These are phyloP conservation scores for Glycine tomentella DNA, from an alignment of 306 rosid species.

Conservation along the genomic window DNA sequence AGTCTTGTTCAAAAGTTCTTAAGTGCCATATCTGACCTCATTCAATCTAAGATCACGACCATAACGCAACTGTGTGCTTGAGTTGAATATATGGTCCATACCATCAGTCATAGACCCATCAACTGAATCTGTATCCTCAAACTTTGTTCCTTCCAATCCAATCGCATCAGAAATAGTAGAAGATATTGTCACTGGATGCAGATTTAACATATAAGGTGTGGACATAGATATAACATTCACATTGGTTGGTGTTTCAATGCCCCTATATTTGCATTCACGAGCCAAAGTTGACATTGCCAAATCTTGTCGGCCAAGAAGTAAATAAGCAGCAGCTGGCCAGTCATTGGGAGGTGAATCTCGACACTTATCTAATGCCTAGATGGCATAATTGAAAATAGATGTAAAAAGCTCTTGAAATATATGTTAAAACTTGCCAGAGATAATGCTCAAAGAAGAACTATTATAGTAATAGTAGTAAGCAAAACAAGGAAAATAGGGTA, in stretches of 20 bases:
- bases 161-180: conserved; percentile 90
- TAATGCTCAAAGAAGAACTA: conserved; percentile 12
- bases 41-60: conserved; percentile 95
- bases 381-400: conserved; percentile 47
- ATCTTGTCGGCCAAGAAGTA: conserved; percentile 97
- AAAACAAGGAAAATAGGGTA: conserved; percentile 6
- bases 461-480: background rate
- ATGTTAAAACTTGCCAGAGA: conserved; percentile 23
- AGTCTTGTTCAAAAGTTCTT: background rate
- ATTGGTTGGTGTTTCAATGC: conserved; percentile 81
- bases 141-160: conserved; percentile 76
- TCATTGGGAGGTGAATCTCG: conserved; percentile 95
- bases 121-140: conserved; percentile 95
- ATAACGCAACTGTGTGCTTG: conserved; percentile 95
- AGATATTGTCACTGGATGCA: conserved; percentile 94
- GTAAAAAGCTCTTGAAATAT: conserved; percentile 24
- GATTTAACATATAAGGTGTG: conserved; percentile 94
- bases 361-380: conserved; percentile 91
- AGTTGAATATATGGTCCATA: conserved; percentile 98
- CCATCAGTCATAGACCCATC: conserved; percentile 93
- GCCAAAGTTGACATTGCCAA: conserved; percentile 90
- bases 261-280: conserved; percentile 73
- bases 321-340: conserved; percentile 98
- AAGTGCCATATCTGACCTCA: conserved; percentile 69
- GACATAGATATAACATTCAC: conserved; percentile 94